Conservation (phyloP, 768 basidiomycete species). For the Trametes cinnabarina region DNA sequence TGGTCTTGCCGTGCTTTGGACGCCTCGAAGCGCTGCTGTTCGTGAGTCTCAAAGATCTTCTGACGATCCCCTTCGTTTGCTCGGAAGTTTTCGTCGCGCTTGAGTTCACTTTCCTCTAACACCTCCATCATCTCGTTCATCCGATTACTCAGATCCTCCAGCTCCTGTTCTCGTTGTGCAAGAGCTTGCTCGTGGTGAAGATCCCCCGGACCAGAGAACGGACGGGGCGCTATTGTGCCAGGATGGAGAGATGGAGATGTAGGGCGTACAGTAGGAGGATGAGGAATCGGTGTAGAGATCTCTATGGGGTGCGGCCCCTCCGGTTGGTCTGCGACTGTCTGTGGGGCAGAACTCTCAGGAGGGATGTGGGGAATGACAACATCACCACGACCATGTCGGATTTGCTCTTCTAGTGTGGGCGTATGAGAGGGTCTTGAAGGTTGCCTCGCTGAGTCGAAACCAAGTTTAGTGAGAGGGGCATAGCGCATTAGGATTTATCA, state of each 20-base stretch:
- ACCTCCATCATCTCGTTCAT: conserved; percentile 47
- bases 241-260: neutral
- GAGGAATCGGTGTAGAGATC: no score
- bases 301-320: no score
- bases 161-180: conserved; percentile 47
- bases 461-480: no score
- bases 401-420: no score
- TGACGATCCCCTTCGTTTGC: conserved; percentile 64
- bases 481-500: no score
- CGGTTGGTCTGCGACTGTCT: no score
- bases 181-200: conserved; percentile 44
- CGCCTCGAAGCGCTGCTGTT: conserved; percentile 58
- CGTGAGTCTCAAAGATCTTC: conserved; percentile 55
- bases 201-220: conserved; percentile 28
- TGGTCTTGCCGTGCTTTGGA: conserved; percentile 47
- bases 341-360: no score
- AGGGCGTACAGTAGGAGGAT: neutral
- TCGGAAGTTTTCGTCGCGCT: conserved; percentile 63
- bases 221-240: neutral
- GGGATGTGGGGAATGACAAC: no score
- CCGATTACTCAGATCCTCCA: conserved; percentile 53
- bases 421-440: no score
- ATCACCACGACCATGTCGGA: no score
- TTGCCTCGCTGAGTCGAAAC: no score
- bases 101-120: conserved; percentile 59